Conservation (phyloP, 2,329 filamentous ascomycete species). For the Sporothrix pseudoabietina region DNA sequence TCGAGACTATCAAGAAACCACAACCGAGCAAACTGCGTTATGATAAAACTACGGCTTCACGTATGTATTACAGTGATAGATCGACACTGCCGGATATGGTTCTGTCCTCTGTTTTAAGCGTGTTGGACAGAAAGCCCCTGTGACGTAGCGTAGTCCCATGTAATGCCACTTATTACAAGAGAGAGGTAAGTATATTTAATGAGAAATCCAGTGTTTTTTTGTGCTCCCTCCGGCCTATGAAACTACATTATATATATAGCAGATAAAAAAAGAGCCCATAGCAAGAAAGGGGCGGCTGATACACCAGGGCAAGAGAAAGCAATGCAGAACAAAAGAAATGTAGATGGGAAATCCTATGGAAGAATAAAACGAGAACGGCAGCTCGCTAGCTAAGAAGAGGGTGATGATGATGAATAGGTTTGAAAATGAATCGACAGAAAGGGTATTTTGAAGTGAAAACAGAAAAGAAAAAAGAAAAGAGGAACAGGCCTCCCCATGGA, state of each 20-base stretch:
- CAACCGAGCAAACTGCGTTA: background rate
- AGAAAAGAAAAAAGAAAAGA: background rate
- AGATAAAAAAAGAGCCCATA: background rate
- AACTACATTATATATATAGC: slow-evolving; percentile 9
- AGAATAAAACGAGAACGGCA: background rate
- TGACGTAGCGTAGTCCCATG: background rate
- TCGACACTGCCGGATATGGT: background rate
- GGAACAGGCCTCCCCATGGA: background rate
- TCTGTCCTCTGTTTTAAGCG: background rate
- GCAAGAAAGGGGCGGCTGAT: background rate
- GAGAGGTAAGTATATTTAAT: background rate
- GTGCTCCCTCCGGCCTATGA: background rate
- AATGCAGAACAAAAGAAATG: slow-evolving; percentile 13
- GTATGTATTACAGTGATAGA: too few relatives aligned
- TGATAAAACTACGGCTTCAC: background rate
- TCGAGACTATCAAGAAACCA: background rate
- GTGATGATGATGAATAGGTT: background rate
- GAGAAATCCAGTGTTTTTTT: background rate
- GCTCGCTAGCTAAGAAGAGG: slow-evolving; percentile 12
- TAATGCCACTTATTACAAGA: background rate
- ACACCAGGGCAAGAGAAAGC: background rate
- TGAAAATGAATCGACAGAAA: slow-evolving; percentile 15
- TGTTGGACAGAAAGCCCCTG: background rate
- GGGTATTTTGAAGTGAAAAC: slow-evolving; percentile 27
- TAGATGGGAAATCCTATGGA: background rate